Percentiles rank a stretch among this genome's conserved stretches.
These are phyloP conservation scores for Aureoboletus auriporus DNA, from an alignment of 768 basidiomycete species.

Conservation along the genomic window DNA sequence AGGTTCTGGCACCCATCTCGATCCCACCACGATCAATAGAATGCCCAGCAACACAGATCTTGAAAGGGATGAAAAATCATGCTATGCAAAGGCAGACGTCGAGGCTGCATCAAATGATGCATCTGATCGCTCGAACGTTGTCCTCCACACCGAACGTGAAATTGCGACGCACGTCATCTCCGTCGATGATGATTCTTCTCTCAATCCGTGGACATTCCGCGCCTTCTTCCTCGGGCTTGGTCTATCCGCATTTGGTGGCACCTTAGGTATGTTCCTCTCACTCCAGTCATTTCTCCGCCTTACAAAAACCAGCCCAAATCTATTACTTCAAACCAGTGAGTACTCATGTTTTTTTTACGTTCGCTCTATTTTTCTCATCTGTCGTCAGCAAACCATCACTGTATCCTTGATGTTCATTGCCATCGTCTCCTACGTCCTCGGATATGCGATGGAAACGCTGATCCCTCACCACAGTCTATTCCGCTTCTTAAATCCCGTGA, in stretches of 20 bases:
- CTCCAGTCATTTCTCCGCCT: background rate
- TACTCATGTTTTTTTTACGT: background rate
- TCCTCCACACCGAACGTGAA: slow-evolving; percentile 41
- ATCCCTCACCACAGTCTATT: slow-evolving; percentile 45
- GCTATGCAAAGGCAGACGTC: slow-evolving; percentile 27
- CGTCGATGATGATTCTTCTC: slow-evolving; percentile 16
- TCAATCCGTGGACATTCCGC: slow-evolving; percentile 37
- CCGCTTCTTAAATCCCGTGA: slow-evolving; percentile 51
- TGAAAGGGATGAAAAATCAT: slow-evolving; percentile 9
- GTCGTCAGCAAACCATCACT: slow-evolving; percentile 42
- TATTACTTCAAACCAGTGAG: slow-evolving; percentile 58
- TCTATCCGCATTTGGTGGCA: slow-evolving; percentile 47
- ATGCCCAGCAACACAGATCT: background rate
- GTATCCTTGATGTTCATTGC: slow-evolving; percentile 54
- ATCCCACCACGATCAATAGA: background rate
- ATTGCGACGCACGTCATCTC: slow-evolving; percentile 20
- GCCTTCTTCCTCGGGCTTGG: slow-evolving; percentile 52
- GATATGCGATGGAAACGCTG: slow-evolving; percentile 41
- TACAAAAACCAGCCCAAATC: slow-evolving; percentile 41
- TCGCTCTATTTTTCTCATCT: slow-evolving; percentile 1
- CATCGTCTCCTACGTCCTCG: slow-evolving; percentile 46
- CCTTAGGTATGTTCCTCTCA: slow-evolving; percentile 36
- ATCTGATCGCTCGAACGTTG: slow-evolving; percentile 9
- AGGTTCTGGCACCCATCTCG: background rate
- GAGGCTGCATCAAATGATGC: slow-evolving; percentile 17